These are phyloP conservation scores for Globisporangium polare DNA, from an alignment of 352 stramenopile species.

Conservation along the genomic window DNA sequence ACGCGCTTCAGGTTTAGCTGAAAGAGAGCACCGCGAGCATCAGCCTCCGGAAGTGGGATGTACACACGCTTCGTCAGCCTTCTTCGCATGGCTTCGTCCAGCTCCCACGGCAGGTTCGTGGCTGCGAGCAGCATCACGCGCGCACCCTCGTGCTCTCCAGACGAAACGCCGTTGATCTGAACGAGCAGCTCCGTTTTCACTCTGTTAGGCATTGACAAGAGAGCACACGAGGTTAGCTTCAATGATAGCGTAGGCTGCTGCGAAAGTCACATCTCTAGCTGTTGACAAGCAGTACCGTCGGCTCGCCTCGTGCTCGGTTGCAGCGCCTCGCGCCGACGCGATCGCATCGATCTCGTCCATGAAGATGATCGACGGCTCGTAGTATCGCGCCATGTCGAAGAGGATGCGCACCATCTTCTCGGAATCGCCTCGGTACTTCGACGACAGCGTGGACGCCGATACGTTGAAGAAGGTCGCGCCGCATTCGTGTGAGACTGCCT, in stretches of 20 bases:
- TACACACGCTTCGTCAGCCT: conserved; percentile 92
- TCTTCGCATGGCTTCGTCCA: conserved; percentile 91
- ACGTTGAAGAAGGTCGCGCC: conserved; percentile 99
- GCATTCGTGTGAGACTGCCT: conserved; percentile 92
- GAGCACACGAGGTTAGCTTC: neutral
- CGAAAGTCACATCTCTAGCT: neutral
- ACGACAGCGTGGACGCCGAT: conserved; percentile 85
- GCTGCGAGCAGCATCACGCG: conserved; percentile 92
- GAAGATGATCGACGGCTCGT: conserved; percentile 98
- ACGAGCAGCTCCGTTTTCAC: conserved; percentile 98
- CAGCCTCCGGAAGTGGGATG: conserved; percentile 13
- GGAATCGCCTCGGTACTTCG: conserved; percentile 92
- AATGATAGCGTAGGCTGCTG: neutral
- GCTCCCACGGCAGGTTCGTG: conserved; percentile 96
- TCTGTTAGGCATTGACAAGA: conserved; percentile 33
- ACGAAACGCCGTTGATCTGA: conserved; percentile 96
- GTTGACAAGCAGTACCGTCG: conserved; percentile 35
- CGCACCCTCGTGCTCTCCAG: conserved; percentile 61
- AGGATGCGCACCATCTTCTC: conserved; percentile 97
- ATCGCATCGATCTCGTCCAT: conserved; percentile 99
- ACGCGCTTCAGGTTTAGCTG: conserved; percentile 29
- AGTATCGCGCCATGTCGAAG: conserved; percentile 98
- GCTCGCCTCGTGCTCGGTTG: conserved; percentile 80
- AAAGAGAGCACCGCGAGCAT: conserved; percentile 29
- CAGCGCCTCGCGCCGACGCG: conserved; percentile 68